Evolutionary conservation across 441 rosid genomes (phyloP).

Genomic region (Sinapis alba): DNA sequence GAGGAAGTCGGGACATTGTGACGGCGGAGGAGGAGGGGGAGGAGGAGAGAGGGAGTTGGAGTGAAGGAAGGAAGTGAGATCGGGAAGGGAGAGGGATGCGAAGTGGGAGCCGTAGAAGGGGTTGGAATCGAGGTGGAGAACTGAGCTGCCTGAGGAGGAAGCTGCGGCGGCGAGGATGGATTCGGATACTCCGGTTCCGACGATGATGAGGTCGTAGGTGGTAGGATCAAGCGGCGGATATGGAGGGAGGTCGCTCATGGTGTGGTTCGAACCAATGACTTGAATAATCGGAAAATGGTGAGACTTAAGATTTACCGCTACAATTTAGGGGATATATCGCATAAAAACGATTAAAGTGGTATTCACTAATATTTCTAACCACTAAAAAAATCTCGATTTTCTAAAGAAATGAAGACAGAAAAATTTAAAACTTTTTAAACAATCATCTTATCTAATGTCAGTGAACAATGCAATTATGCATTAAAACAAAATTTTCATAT

Average conservation of each 20-base stretch:
- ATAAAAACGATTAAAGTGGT: too few species aligned
- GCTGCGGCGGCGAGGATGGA: constrained; percentile 80
- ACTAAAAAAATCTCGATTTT: too few species aligned
- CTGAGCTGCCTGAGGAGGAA: constrained; percentile 63
- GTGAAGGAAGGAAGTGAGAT: constrained; percentile 62
- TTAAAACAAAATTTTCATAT: too few species aligned
- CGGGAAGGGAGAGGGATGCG: constrained; percentile 68
- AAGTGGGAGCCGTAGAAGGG: constrained; percentile 91
- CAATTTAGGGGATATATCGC: too few species aligned
- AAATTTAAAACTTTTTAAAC: too few species aligned
- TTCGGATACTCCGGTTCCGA: constrained; percentile 81
- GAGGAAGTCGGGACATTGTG: constrained; percentile 27
- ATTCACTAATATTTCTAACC: too few species aligned
- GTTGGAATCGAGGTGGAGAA: constrained; percentile 90
- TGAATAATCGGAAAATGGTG: background rate
- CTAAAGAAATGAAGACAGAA: too few species aligned
- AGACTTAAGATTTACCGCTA: background rate
- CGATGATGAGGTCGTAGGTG: constrained; percentile 66
- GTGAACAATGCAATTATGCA: too few species aligned
- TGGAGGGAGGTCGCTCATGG: constrained; percentile 59
- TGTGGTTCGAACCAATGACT: background rate
- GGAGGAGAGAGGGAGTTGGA: constrained; percentile 46
- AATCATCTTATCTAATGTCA: too few species aligned
- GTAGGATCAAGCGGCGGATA: constrained; percentile 76
- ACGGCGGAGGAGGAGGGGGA: background rate